Conservation (phyloP, 495 filamentous ascomycete species). For the Aspergillus cavernicola region DNA sequence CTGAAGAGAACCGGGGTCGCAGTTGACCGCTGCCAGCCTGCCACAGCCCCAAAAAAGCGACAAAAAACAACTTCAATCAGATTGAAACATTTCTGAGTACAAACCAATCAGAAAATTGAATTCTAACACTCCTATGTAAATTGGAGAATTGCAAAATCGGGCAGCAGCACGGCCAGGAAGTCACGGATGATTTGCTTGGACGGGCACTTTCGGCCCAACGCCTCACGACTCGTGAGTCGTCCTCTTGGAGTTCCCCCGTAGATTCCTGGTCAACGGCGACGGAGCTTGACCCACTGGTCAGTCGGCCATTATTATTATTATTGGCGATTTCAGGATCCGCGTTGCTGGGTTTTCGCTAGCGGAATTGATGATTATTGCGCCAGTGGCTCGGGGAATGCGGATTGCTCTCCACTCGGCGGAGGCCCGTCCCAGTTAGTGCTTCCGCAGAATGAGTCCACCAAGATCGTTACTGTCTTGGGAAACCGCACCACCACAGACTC, state of each 20-base stretch:
- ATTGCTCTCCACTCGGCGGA: conserved; percentile 20
- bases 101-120: too few relatives aligned
- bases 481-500: background rate
- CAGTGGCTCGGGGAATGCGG: conserved; percentile 23
- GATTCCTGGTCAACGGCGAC: too few relatives aligned
- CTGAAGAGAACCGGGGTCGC: conserved; percentile 4
- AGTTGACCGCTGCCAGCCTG: background rate
- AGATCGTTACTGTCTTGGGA: background rate
- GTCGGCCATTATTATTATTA: too few relatives aligned
- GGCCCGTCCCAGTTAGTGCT: conserved; percentile 19
- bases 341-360: conserved; percentile 9
- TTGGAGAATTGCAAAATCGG: conserved; percentile 18
- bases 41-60: background rate
- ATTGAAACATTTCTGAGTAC: too few relatives aligned
- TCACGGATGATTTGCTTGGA: conserved; percentile 12
- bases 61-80: too few relatives aligned
- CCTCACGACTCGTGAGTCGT: conserved; percentile 4
- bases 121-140: too few relatives aligned
- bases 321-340: conserved; percentile 11
- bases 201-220: background rate
- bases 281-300: conserved; percentile 12
- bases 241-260: too few relatives aligned
- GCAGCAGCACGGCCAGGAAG: conserved; percentile 20
- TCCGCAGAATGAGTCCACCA: background rate
- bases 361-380: background rate